Evolutionary conservation across 2,329 filamentous ascomycete genomes (phyloP).

Genomic region (Trichoderma asperellum): DNA sequence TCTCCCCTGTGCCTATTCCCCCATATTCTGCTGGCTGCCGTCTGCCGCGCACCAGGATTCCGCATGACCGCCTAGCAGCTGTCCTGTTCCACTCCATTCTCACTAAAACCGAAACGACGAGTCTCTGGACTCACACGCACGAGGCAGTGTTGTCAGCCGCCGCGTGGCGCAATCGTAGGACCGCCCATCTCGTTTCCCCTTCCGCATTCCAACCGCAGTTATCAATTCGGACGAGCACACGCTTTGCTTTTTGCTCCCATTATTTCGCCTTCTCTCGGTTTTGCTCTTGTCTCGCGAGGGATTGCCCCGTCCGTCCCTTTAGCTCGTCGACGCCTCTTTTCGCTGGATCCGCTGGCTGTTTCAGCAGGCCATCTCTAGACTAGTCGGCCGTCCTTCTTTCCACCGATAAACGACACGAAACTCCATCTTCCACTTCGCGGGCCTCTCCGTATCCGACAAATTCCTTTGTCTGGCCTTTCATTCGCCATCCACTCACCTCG

Average conservation of each 20-base stretch:
- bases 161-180: slow-evolving; percentile 22
- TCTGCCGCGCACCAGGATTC: not conserved
- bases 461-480: not conserved
- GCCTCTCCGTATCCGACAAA: not conserved
- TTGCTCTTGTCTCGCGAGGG: not conserved
- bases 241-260: not conserved
- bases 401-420: slow-evolving; percentile 13
- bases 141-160: slow-evolving; percentile 24
- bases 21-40: not conserved
- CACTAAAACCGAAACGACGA: slow-evolving; percentile 9
- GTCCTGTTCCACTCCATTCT: slow-evolving; percentile 4
- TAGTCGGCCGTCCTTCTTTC: slow-evolving; percentile 21
- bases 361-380: slow-evolving; percentile 25
- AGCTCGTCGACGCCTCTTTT: slow-evolving; percentile 1
- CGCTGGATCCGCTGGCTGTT: slow-evolving; percentile 13
- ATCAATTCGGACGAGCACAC: not conserved
- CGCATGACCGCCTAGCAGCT: slow-evolving; percentile 15
- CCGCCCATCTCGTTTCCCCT: slow-evolving; percentile 10
- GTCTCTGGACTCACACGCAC: slow-evolving; percentile 13
- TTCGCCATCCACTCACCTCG: not conserved
- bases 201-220: not conserved
- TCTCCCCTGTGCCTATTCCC: not conserved
- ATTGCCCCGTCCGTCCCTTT: not conserved
- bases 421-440: slow-evolving; percentile 3
- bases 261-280: not conserved